Evolutionary conservation across 2,329 filamentous ascomycete genomes (phyloP).

Genomic region (Botrytis medusae): DNA sequence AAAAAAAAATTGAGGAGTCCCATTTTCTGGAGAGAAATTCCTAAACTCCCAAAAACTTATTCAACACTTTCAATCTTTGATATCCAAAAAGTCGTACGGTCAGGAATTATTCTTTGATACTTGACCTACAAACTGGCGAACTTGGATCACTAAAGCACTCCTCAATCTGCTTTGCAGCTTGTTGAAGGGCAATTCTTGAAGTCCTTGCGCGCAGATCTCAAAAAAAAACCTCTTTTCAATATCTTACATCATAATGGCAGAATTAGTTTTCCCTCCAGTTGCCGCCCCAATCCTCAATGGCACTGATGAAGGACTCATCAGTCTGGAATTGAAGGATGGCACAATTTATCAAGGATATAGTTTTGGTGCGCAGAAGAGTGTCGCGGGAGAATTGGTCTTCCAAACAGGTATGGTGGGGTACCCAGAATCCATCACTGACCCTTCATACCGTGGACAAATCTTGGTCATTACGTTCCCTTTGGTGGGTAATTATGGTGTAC

Average conservation of each 20-base stretch:
- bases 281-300: constrained; percentile 31
- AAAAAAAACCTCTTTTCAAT: neutral
- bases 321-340: constrained; percentile 91
- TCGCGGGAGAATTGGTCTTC: constrained; percentile 96
- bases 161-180: constrained; percentile 28
- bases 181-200: constrained; percentile 24
- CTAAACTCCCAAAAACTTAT: neutral
- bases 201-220: neutral
- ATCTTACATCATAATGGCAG: constrained; percentile 23
- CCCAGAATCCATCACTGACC: constrained; percentile 87
- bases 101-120: neutral
- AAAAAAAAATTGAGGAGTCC: constrained; percentile 6
- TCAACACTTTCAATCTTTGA: neutral
- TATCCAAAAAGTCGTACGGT: neutral
- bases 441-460: constrained; percentile 88
- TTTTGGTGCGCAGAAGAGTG: constrained; percentile 93
- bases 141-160: constrained; percentile 18
- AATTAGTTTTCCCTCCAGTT: constrained; percentile 30
- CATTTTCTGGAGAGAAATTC: constrained; percentile 8
- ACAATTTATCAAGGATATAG: constrained; percentile 90
- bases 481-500: constrained; percentile 96
- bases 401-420: constrained; percentile 99
- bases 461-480: constrained; percentile 95
- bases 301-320: constrained; percentile 63
- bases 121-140: constrained; percentile 19